Conservation (phyloP, 2,329 filamentous ascomycete species). For the Aspergillus chevalieri region DNA sequence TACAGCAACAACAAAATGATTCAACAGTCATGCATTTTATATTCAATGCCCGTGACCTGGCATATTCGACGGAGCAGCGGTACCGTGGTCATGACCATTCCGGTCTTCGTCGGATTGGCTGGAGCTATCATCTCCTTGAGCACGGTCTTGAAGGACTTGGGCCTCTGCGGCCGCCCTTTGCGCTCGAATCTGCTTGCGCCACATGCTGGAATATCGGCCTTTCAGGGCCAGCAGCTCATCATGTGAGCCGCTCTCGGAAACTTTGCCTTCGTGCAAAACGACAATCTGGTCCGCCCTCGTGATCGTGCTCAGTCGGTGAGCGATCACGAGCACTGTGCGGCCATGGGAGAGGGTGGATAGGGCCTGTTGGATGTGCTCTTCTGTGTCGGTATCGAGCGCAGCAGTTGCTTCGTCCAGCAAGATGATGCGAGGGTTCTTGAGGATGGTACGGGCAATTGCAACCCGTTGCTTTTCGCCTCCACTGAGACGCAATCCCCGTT, state of each 20-base stretch:
- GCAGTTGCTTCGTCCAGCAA: constrained; percentile 91
- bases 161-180: constrained; percentile 63
- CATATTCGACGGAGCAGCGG: constrained; percentile 38
- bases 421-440: constrained; percentile 88
- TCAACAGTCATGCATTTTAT: background rate
- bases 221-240: constrained; percentile 63
- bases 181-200: constrained; percentile 79
- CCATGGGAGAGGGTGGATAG: constrained; percentile 74
- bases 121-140: constrained; percentile 42
- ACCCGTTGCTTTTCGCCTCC: constrained; percentile 92
- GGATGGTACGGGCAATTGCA: constrained; percentile 84
- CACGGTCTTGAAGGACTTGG: constrained; percentile 39
- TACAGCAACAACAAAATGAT: background rate
- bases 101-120: constrained; percentile 46
- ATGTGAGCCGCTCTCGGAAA: constrained; percentile 74
- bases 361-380: constrained; percentile 86
- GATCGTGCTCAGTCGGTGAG: constrained; percentile 79
- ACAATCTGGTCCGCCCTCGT: constrained; percentile 80
- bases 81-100: constrained; percentile 16
- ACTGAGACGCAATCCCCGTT: constrained; percentile 77
- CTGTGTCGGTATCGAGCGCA: constrained; percentile 83
- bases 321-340: constrained; percentile 91
- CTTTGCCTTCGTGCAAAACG: constrained; percentile 68
- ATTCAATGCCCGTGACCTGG: constrained; percentile 40
- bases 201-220: constrained; percentile 77